These are phyloP conservation scores for Neospermospora avenae DNA, from an alignment of 2,329 filamentous ascomycete species.

Conservation along the genomic window DNA sequence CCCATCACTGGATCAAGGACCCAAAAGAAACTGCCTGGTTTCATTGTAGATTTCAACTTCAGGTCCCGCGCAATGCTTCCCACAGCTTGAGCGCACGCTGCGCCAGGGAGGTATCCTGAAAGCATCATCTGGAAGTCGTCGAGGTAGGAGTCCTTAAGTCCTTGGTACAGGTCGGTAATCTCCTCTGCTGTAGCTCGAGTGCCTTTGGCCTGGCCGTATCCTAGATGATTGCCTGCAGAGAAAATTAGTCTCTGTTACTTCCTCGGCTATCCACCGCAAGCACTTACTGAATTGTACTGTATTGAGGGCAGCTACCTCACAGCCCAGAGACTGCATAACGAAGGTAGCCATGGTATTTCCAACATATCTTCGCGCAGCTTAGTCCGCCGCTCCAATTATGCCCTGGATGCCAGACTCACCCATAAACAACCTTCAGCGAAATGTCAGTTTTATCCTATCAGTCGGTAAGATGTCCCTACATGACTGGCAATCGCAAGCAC, in stretches of 20 bases:
- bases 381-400: constrained; percentile 8
- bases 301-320: constrained; percentile 90
- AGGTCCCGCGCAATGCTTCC: constrained; percentile 81
- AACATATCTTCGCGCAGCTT: constrained; percentile 66
- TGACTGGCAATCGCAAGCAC: constrained; percentile 92
- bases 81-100: constrained; percentile 77
- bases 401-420: constrained; percentile 49
- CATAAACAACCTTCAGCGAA: constrained; percentile 63
- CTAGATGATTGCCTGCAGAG: constrained; percentile 82
- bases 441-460: constrained; percentile 26
- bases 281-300: constrained; percentile 93
- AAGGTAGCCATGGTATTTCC: constrained; percentile 97
- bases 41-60: constrained; percentile 57
- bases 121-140: constrained; percentile 92
- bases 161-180: constrained; percentile 79
- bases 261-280: not conserved
- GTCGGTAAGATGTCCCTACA: constrained; percentile 56
- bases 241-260: not conserved
- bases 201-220: constrained; percentile 85
- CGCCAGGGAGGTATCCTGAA: constrained; percentile 90
- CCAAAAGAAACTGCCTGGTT: constrained; percentile 87
- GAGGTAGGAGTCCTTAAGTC: constrained; percentile 77
- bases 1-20: constrained; percentile 98
- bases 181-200: constrained; percentile 77
- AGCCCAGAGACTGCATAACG: constrained; percentile 88